phyloP scores from a whole-genome alignment of 495 filamentous ascomycete genomes.

The Hamigera avellanea region DNA sequence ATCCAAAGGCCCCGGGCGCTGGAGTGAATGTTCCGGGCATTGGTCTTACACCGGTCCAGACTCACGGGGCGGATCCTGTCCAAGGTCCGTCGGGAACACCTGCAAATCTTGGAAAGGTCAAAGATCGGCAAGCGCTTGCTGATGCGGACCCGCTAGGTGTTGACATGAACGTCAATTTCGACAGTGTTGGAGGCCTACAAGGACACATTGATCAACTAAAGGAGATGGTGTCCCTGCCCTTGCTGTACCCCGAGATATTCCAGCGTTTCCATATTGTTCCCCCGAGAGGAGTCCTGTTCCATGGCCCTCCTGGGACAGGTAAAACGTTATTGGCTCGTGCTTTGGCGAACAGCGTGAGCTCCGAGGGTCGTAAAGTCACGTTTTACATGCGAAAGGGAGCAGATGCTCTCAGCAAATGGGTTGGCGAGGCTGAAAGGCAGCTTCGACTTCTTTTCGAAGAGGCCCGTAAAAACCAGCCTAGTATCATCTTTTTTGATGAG shows the following conservation, averaged over 20 bases:
- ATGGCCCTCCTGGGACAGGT: constrained; percentile 93
- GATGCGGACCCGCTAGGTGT: constrained; percentile 93
- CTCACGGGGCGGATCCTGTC: constrained; percentile 52
- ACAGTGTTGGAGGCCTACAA: constrained; percentile 79
- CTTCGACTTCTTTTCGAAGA: constrained; percentile 90
- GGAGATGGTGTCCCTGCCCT: constrained; percentile 91
- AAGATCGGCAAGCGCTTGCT: constrained; percentile 67
- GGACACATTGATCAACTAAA: constrained; percentile 92
- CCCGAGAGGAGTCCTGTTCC: constrained; percentile 88
- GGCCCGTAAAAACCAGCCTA: constrained; percentile 85
- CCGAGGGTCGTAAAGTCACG: constrained; percentile 80
- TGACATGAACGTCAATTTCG: constrained; percentile 82
- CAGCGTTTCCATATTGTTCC: constrained; percentile 81
- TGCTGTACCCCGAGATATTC: constrained; percentile 95
- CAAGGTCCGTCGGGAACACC: constrained; percentile 56
- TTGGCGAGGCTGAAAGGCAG: constrained; percentile 93
- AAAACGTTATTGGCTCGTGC: constrained; percentile 92
- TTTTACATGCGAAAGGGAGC: constrained; percentile 99
- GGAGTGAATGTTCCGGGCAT: constrained; percentile 48
- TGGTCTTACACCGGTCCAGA: constrained; percentile 42
- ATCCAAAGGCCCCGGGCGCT: constrained; percentile 43
- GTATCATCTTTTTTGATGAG: constrained; percentile 99
- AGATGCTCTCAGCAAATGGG: constrained; percentile 96
- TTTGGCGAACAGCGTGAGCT: constrained; percentile 68
- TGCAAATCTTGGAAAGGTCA: constrained; percentile 79